These are phyloP conservation scores for Leptographium radiaticola DNA, from an alignment of 2,329 filamentous ascomycete species.

Conservation along the genomic window DNA sequence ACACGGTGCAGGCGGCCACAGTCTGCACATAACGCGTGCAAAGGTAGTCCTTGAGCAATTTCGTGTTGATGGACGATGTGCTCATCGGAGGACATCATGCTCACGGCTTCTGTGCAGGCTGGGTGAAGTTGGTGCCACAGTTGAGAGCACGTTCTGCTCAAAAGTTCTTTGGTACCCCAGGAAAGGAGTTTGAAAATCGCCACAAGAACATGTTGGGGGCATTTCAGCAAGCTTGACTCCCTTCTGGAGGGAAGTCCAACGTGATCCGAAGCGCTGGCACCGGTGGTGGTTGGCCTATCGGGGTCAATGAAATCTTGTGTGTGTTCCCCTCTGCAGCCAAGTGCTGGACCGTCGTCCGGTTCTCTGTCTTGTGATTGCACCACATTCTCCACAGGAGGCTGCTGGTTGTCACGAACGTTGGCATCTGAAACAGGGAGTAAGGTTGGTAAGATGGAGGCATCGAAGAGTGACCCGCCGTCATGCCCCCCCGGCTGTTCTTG, in stretches of 20 bases:
- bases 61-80: background rate
- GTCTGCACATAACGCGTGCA: background rate
- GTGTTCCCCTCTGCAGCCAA: no score
- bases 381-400: no score
- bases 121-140: background rate
- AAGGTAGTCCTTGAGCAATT: background rate
- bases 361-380: no score
- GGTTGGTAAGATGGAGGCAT: no score
- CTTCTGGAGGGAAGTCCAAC: background rate
- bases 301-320: no score
- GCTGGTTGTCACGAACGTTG: no score
- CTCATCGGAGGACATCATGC: background rate
- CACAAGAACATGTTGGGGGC: background rate
- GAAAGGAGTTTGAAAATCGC: background rate
- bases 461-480: no score
- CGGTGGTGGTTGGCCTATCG: no score
- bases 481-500: no score
- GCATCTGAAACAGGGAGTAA: no score
- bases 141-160: background rate
- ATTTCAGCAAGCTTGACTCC: background rate
- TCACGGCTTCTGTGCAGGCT: background rate
- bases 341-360: no score
- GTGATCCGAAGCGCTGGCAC: background rate
- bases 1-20: background rate
- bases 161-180: background rate